These are phyloP conservation scores for Erysimum pusillum DNA, from an alignment of 441 rosid species.

Conservation along the genomic window DNA sequence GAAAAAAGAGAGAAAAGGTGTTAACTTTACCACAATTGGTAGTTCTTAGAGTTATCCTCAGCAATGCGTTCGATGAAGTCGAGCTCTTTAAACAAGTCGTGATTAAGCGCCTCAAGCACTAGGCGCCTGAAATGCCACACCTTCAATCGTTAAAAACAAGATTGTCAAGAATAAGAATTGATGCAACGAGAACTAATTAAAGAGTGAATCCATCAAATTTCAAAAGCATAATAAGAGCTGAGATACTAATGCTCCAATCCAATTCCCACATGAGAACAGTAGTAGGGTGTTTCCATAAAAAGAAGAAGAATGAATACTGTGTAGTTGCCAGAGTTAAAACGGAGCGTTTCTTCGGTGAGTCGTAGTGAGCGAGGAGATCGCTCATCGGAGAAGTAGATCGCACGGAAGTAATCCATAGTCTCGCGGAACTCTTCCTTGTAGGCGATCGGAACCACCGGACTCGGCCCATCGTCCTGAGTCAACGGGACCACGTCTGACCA, in stretches of 20 bases:
- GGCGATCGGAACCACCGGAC: constrained; percentile 86
- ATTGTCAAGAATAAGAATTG: not conserved
- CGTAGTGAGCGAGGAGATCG: constrained; percentile 81
- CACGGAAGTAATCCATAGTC: constrained; percentile 94
- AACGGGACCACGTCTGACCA: constrained; percentile 85
- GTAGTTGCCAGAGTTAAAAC: constrained; percentile 84
- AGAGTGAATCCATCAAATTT: not conserved
- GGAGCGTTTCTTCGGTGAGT: constrained; percentile 72
- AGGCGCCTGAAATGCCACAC: constrained; percentile 96
- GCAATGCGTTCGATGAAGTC: constrained; percentile 68
- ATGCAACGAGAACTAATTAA: not conserved
- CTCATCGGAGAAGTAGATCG: constrained; percentile 74
- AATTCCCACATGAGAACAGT: not conserved
- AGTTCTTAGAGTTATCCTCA: constrained; percentile 77
- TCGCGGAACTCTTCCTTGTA: constrained; percentile 84
- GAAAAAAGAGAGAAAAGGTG: not conserved
- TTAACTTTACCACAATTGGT: constrained; percentile 83
- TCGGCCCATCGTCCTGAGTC: constrained; percentile 88
- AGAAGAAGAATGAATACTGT: constrained; percentile 56
- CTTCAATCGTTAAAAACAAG: constrained; percentile 48
- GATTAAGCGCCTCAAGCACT: constrained; percentile 64
- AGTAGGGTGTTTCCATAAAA: not conserved
- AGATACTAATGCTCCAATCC: not conserved
- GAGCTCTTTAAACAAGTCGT: constrained; percentile 65
- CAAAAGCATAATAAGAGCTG: not conserved